phyloP scores from a whole-genome alignment of 2,329 filamentous ascomycete genomes.

The Neospermospora avenae region DNA sequence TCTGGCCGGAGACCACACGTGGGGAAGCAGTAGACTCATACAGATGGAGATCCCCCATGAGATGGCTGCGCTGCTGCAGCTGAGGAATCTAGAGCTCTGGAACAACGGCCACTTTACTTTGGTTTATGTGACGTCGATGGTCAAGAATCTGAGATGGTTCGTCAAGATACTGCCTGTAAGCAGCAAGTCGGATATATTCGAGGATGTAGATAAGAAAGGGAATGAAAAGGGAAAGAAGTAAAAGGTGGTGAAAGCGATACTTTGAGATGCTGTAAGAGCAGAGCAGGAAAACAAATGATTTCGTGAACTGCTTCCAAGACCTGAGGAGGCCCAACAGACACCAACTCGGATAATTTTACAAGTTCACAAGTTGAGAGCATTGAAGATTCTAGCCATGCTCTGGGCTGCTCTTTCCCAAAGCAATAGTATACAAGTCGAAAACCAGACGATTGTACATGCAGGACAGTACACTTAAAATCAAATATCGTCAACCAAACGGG shows the following conservation, averaged over 20 bases:
- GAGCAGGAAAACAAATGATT: no score
- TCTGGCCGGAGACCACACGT: not conserved
- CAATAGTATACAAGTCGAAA: no score
- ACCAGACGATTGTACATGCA: no score
- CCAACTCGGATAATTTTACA: no score
- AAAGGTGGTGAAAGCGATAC: not conserved
- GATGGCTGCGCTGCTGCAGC: not conserved
- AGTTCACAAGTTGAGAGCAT: no score
- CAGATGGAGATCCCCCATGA: not conserved
- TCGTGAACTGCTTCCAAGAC: no score
- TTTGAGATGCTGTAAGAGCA: not conserved
- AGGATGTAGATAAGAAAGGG: not conserved
- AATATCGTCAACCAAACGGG: no score
- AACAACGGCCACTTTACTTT: not conserved
- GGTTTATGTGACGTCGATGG: not conserved
- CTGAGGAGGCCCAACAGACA: no score
- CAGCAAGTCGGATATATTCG: not conserved
- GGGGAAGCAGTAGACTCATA: not conserved
- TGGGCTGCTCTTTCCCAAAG: no score
- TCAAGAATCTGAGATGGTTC: not conserved
- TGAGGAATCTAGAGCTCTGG: not conserved
- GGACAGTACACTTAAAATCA: no score
- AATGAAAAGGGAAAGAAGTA: no score
- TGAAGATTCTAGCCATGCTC: no score
- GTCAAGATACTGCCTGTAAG: not conserved